phyloP scores from a whole-genome alignment of 805 yeast species.

The Spathaspora gorwiae region DNA sequence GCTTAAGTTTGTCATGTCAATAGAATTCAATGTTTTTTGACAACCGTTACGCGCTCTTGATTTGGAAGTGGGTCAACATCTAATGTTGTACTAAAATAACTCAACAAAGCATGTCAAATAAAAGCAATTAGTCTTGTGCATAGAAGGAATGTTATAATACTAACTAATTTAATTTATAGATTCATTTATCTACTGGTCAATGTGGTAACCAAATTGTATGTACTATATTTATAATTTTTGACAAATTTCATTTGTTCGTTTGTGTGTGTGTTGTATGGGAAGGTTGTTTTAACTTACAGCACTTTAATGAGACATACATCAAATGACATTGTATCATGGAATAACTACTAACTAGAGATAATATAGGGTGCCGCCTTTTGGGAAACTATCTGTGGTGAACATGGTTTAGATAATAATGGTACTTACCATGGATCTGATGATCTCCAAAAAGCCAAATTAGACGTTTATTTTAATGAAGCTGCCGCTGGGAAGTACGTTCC shows the following conservation, averaged over 20 bases:
- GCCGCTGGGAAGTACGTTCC: constrained; percentile 87
- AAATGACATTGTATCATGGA: too few species aligned
- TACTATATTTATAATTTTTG: constrained; percentile 13
- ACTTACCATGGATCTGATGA: constrained; percentile 54
- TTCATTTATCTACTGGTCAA: constrained; percentile 95
- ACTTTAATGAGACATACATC: too few species aligned
- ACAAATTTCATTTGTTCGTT: neutral
- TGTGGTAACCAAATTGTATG: constrained; percentile 95
- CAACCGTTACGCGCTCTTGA: too few species aligned
- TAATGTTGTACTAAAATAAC: too few species aligned
- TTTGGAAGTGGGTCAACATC: too few species aligned
- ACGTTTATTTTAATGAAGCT: constrained; percentile 87
- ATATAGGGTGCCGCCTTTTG: constrained; percentile 82
- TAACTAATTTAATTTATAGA: constrained; percentile 37
- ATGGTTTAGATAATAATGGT: constrained; percentile 73
- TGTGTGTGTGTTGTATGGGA: neutral
- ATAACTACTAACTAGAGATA: too few species aligned
- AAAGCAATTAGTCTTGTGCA: too few species aligned
- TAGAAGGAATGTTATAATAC: neutral
- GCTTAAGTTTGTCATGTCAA: neutral
- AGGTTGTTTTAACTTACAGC: too few species aligned
- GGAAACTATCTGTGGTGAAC: constrained; percentile 89
- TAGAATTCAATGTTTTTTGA: too few species aligned
- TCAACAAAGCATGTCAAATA: too few species aligned
- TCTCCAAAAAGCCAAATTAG: constrained; percentile 50